Percentiles rank a stretch among this genome's conserved stretches.
Evolutionary conservation across 225 moss, liverwort and hornwort species (phyloP).

Genomic region (Straminergon stramineum): DNA sequence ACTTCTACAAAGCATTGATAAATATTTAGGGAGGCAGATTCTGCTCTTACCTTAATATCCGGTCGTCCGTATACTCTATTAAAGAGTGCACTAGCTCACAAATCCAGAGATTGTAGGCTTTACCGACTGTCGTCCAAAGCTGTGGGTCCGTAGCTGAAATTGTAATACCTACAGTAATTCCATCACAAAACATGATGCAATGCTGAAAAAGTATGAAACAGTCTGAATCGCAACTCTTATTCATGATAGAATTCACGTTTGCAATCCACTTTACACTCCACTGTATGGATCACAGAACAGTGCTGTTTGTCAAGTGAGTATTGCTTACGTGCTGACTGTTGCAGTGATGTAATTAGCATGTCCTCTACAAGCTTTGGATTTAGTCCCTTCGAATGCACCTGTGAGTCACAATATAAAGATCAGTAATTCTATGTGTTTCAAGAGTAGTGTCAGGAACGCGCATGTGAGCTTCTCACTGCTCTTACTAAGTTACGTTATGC

Average conservation of each 20-base stretch:
- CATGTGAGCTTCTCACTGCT: not conserved
- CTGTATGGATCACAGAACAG: not conserved
- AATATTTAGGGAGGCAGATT: not conserved
- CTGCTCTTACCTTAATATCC: slow-evolving; percentile 57
- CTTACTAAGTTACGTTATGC: not conserved
- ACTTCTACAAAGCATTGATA: not conserved
- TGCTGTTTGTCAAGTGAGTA: not conserved
- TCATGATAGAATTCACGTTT: not conserved
- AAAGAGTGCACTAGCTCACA: slow-evolving; percentile 75
- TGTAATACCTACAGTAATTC: slow-evolving; percentile 31
- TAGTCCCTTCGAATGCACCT: slow-evolving; percentile 80
- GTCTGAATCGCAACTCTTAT: not conserved
- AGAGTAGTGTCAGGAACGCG: not conserved
- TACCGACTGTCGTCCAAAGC: slow-evolving; percentile 70
- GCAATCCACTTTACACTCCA: not conserved
- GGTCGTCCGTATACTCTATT: slow-evolving; percentile 59
- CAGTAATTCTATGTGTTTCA: not conserved
- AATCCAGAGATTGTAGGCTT: slow-evolving; percentile 70
- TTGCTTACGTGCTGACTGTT: slow-evolving; percentile 56
- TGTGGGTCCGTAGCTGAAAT: slow-evolving; percentile 43
- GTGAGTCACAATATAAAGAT: not conserved
- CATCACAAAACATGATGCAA: not conserved
- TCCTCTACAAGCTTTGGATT: slow-evolving; percentile 55
- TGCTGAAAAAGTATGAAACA: not conserved
- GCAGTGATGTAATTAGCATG: slow-evolving; percentile 45